Evolutionary conservation across 2,329 filamentous ascomycete species (phyloP).

Genomic region (Stagonosporopsis rhizophila): DNA sequence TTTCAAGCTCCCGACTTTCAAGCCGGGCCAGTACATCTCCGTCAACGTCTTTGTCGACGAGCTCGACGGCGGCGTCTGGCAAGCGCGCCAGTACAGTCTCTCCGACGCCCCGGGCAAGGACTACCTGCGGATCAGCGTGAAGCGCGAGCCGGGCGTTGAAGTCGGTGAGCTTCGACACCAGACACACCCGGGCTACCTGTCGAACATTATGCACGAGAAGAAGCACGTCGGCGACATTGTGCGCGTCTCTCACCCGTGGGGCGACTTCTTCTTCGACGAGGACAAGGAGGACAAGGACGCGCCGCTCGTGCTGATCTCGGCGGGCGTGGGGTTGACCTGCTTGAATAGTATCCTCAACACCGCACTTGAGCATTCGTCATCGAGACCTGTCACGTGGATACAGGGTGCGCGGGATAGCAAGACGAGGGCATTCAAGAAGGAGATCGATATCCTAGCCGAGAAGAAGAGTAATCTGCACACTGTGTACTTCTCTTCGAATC

Average conservation of each 20-base stretch:
- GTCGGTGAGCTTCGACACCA: conserved; percentile 54
- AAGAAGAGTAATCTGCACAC: conserved; percentile 58
- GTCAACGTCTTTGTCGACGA: conserved; percentile 64
- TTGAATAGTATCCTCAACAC: conserved; percentile 70
- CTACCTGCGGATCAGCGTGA: conserved; percentile 75
- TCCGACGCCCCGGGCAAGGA: conserved; percentile 68
- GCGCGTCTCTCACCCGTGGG: conserved; percentile 69
- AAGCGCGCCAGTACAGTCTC: conserved; percentile 76
- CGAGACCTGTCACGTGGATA: conserved; percentile 66
- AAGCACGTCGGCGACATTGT: conserved; percentile 68
- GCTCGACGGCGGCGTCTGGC: conserved; percentile 59
- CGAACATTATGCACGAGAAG: conserved; percentile 71
- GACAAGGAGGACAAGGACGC: conserved; percentile 50
- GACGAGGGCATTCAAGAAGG: conserved; percentile 62
- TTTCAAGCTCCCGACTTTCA: conserved; percentile 66
- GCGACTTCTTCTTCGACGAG: conserved; percentile 67
- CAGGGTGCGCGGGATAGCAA: conserved; percentile 64
- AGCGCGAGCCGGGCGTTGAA: conserved; percentile 67
- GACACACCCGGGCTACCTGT: conserved; percentile 69
- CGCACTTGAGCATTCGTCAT: conserved; percentile 30
- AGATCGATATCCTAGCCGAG: conserved; percentile 55
- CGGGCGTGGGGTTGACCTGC: conserved; percentile 73
- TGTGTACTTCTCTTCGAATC: conserved; percentile 65
- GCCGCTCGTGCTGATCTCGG: conserved; percentile 71
- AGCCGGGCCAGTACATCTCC: conserved; percentile 76